Base-by-base conservation (phyloP, 2,329 filamentous ascomycete genomes). In the Apiospora sp. region DNA sequence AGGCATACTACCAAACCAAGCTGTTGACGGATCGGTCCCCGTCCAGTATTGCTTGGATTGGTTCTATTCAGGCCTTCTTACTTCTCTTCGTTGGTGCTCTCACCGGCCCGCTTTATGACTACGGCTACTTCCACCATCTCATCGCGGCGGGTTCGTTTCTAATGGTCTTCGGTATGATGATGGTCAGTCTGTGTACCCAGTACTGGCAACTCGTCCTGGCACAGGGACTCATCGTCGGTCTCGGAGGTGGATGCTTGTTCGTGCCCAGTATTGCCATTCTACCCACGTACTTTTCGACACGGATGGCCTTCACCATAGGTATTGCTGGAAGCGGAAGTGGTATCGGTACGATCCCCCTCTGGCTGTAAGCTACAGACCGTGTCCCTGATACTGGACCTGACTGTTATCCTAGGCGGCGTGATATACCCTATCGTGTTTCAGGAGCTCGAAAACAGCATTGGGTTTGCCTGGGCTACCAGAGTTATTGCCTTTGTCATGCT, bases 121-220 rank as follows among this genome's bases (percentile, higher is more conserved):
- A 0, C 87, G 87, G 61, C 73, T 90, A 1, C 24, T 88, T 90
- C 0, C 84, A 86, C 61, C 87, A 83, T 73, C 82, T 92, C 3
- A 80, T 91, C 1, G 64, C 88, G 13, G 74, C 82, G 54, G 89
- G 89, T 68, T 86, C 86, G 1, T 78, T 90, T 51, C 77, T 89
- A 67, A 87, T 89, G 76, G 81, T 90, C 43, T 87, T 92, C 71
- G 87, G 87, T 5, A 78, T 92, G 13, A 91, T 92, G 89, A 89
- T 91, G 87, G 85, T 87, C 1, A 87, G 85, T 49, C 81, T 92
- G 27, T 78, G 77, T 14, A 78, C 77, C 51, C 44, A 82, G 73
- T 84, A 82, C 78, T 85, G 83, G 77, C 83, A 85, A 75, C 80
- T 84, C 76, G 76, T 85, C 73, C 81, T 85, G 8, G 78, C 82